Evolutionary conservation across 2,329 filamentous ascomycete genomes (phyloP), one percentile per base, ranked within the genome.

Genomic region (Cladosporium sp.): DNA sequence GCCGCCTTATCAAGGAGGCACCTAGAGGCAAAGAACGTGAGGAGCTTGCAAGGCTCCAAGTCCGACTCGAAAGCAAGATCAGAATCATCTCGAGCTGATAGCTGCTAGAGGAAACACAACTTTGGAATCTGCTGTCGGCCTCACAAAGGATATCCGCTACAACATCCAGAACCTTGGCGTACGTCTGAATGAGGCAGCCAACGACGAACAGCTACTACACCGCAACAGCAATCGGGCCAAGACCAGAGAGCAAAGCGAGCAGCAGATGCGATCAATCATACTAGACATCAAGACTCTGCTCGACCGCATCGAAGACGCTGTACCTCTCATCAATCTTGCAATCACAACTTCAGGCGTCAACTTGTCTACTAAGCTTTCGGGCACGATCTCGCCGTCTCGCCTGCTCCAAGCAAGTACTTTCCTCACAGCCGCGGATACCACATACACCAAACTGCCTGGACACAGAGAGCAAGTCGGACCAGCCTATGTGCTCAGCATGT

Each of bases 321-420:
- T 97, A 11, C 93, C 93, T 0, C 79, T 96, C 3, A 88, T 99
- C 71, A 96, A 94, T 67, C 81, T 99, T 28, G 94, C 94, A 58
- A 96, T 99, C 64, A 94, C 91, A 1, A 93, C 92, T 0, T 97
- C 93, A 1, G 94, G 94, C 0, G 92, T 93, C 58, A 95, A 85
- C 59, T 79, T 97, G 30, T 91, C 90, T 0, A 89, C 89, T 0
- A 87, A 86, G 2, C 78, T 97, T 28, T 90, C 92, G 0, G 80
- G 88, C 1, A 88, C 88, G 9, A 89, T 97, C 45, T 97, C 93
- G 1, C 93, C 93, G 1, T 97, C 93, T 4, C 84, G 94, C 40
- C 77, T 99, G 42, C 78, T 97, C 38, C 94, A 99, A 74, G 92
- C 94, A 17, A 97, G 93, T 70, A 94, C 92, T 4, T 88, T 97